Conservation (phyloP, 345 rosid genomes). For the Eucalyptus regnans region DNA sequence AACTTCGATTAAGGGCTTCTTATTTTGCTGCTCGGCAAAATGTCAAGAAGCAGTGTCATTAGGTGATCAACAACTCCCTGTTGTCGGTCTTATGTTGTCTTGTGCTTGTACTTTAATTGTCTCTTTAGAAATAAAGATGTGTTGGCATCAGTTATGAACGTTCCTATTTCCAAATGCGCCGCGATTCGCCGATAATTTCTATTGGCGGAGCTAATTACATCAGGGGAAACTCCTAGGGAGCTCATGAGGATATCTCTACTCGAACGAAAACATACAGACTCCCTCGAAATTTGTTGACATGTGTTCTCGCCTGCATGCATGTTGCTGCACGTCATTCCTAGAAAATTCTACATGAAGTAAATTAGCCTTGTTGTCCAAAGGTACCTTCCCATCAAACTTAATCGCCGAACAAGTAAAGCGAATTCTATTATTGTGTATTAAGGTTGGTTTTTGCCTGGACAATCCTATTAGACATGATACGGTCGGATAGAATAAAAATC, state of each 20-base stretch:
- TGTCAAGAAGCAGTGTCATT: not conserved
- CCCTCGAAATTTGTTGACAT: not conserved
- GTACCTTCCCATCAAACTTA: not conserved
- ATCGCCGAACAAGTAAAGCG: not conserved
- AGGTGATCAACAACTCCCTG: not conserved
- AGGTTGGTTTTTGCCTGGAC: not conserved
- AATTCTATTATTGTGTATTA: not conserved
- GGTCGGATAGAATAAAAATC: no score
- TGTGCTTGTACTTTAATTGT: not conserved
- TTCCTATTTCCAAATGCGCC: not conserved
- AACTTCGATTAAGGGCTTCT: not conserved
- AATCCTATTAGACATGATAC: not conserved
- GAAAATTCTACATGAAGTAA: not conserved
- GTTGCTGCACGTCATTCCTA: not conserved
- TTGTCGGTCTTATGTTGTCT: not conserved
- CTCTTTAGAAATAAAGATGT: not conserved
- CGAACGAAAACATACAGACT: not conserved
- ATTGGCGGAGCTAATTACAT: not conserved
- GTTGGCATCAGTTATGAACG: not conserved
- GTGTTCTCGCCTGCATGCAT: not conserved
- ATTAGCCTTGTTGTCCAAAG: not conserved
- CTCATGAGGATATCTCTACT: not conserved
- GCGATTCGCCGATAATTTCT: not conserved
- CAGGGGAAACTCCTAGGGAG: not conserved
- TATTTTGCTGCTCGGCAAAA: not conserved